phyloP scores from a whole-genome alignment of 2,329 filamentous ascomycete species.

The Colletotrichum filicis region DNA sequence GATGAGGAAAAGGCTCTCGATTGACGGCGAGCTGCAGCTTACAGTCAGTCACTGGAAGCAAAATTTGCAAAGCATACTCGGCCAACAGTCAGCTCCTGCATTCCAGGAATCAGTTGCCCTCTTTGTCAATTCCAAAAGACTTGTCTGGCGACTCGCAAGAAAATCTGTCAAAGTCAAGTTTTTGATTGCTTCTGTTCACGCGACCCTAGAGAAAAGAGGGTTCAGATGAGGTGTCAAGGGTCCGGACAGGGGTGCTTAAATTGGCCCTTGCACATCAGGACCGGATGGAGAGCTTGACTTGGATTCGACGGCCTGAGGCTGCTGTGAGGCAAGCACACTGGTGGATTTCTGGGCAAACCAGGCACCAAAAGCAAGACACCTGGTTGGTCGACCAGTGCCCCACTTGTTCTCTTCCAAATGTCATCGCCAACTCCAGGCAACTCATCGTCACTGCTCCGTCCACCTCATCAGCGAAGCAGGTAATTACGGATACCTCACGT shows the following conservation, averaged over 20 bases:
- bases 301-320: not conserved
- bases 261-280: slow-evolving; percentile 17
- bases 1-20: not conserved
- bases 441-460: not conserved
- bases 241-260: slow-evolving; percentile 3
- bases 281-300: not conserved
- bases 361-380: not conserved
- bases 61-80: not conserved
- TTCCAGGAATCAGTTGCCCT: not conserved
- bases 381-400: not conserved
- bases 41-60: not conserved
- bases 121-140: not conserved
- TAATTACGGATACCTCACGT: not conserved
- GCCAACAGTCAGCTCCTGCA: not conserved
- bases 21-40: not conserved
- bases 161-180: not conserved
- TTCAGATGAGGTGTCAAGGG: not conserved
- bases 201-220: not conserved
- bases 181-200: not conserved
- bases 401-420: not conserved
- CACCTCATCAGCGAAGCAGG: not conserved
- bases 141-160: too few relatives aligned
- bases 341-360: not conserved
- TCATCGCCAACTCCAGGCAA: not conserved
- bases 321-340: not conserved